Conservation (phyloP, 2,329 filamentous ascomycete genomes). For the Pseudophaeomoniella oleicola region DNA sequence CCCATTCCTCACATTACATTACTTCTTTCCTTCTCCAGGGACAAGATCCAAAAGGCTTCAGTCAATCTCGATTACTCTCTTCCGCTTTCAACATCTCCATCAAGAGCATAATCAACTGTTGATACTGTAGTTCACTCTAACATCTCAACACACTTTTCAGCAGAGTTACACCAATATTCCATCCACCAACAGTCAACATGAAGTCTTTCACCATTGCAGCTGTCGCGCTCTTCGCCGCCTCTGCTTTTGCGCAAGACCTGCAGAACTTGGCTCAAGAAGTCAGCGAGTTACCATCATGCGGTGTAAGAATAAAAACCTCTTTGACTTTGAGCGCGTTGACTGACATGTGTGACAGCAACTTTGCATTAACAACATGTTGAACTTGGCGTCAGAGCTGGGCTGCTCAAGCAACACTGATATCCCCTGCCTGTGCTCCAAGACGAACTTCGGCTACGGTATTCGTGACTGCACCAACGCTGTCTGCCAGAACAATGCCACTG, state of each 20-base stretch:
- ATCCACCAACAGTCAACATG: slow-evolving; percentile 20
- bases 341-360: slow-evolving; percentile 18
- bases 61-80: neutral
- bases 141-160: too few species aligned
- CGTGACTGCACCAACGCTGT: slow-evolving; percentile 30
- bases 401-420: slow-evolving; percentile 21
- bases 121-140: neutral
- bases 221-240: slow-evolving; percentile 9
- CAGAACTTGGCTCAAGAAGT: slow-evolving; percentile 10
- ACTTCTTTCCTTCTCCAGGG: too few species aligned
- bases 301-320: slow-evolving; percentile 10
- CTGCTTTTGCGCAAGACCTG: slow-evolving; percentile 4
- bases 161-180: neutral
- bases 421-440: slow-evolving; percentile 23
- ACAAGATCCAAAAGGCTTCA: too few species aligned
- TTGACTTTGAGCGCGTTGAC: neutral
- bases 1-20: too few species aligned
- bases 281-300: slow-evolving; percentile 11
- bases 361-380: slow-evolving; percentile 30
- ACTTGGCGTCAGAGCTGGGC: slow-evolving; percentile 21
- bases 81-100: neutral
- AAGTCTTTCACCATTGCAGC: slow-evolving; percentile 12
- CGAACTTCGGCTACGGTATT: slow-evolving; percentile 28
- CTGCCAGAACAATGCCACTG: slow-evolving; percentile 20
- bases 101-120: slow-evolving; percentile 1